These are phyloP conservation scores for Pelargonium citronellum DNA, from an alignment of 441 rosid species.

Conservation along the genomic window DNA sequence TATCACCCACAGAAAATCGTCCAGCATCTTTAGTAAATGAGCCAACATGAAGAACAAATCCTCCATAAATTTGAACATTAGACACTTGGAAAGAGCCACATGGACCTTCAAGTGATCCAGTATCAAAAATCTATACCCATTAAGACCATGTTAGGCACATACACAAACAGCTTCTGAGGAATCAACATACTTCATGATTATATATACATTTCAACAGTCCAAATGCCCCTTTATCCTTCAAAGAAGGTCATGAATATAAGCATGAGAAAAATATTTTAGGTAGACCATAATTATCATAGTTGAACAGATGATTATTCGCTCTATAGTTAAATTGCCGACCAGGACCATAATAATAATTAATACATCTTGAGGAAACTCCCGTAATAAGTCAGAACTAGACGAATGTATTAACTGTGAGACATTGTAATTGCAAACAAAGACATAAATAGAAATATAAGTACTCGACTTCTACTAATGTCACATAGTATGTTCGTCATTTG, in stretches of 20 bases:
- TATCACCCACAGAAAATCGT: constrained; percentile 56
- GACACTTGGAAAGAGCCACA: constrained; percentile 73
- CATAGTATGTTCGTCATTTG: not conserved
- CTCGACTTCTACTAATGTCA: not conserved
- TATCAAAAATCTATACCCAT: constrained; percentile 76
- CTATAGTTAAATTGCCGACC: not conserved
- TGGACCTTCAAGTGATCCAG: constrained; percentile 67
- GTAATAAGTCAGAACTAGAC: not conserved
- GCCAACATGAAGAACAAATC: constrained; percentile 88
- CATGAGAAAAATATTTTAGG: too few species aligned
- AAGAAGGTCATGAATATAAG: too few species aligned
- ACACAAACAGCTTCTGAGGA: not conserved
- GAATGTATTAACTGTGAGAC: not conserved
- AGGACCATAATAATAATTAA: not conserved
- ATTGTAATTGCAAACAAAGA: not conserved
- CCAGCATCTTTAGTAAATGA: constrained; percentile 41
- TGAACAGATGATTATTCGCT: not conserved
- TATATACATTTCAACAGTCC: not conserved
- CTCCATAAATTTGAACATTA: constrained; percentile 87
- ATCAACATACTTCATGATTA: not conserved
- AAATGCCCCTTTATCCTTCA: too few species aligned
- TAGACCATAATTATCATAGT: not conserved
- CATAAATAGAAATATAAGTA: too few species aligned
- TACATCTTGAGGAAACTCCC: not conserved
- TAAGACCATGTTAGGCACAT: constrained; percentile 22